These are phyloP conservation scores for Tolypocladium nubicola DNA, from an alignment of 2,329 filamentous ascomycete genomes.

Conservation along the genomic window DNA sequence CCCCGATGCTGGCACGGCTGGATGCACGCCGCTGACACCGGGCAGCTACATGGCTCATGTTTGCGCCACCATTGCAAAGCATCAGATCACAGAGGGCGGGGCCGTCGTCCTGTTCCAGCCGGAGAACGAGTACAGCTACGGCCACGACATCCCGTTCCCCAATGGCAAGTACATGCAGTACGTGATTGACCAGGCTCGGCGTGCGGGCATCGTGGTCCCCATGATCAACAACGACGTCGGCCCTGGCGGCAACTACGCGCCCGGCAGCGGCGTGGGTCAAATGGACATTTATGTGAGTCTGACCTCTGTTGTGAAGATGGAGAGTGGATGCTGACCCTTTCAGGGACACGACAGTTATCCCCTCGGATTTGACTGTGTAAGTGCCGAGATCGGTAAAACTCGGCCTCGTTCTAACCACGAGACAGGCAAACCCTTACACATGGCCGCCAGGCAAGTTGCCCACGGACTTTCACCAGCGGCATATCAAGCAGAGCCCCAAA, in stretches of 20 bases:
- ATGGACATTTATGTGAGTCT: conserved; percentile 44
- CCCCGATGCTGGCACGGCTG: too few relatives aligned
- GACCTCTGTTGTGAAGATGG: neutral
- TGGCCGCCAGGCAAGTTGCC: conserved; percentile 52
- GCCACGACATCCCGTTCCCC: conserved; percentile 43
- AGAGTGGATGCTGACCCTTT: neutral
- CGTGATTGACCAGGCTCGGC: conserved; percentile 55
- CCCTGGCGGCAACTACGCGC: conserved; percentile 50
- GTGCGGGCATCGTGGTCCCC: conserved; percentile 62
- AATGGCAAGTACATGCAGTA: conserved; percentile 60
- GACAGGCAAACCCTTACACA: conserved; percentile 26
- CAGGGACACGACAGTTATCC: conserved; percentile 27
- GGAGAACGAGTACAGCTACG: conserved; percentile 67
- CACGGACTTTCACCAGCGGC: conserved; percentile 30
- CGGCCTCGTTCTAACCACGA: neutral
- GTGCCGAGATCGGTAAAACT: neutral
- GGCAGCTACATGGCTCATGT: conserved; percentile 50
- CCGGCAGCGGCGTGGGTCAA: conserved; percentile 44
- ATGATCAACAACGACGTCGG: conserved; percentile 65
- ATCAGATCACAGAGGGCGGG: conserved; percentile 74
- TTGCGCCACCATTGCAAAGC: conserved; percentile 56
- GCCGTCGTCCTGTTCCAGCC: conserved; percentile 71
- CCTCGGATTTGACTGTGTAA: conserved; percentile 32
- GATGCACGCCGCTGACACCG: neutral
- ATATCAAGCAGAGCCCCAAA: conserved; percentile 44